phyloP scores from a whole-genome alignment of 2,329 filamentous ascomycete genomes.

The Aspergillus pseudotamarii region DNA sequence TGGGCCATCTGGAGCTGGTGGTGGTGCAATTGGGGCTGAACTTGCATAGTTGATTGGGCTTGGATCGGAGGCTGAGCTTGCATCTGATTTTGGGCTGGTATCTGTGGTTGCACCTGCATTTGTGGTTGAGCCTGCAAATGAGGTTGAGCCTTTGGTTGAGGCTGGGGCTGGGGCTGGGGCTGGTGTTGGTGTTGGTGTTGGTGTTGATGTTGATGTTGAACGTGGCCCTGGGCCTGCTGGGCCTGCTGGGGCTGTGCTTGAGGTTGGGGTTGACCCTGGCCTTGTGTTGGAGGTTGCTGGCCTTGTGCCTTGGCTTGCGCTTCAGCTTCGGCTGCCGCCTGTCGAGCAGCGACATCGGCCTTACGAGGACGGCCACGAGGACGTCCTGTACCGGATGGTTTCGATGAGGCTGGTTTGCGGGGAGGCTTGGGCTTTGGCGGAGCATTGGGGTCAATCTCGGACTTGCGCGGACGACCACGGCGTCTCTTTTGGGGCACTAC shows the following conservation, averaged over 20 bases:
- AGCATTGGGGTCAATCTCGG: slow-evolving; percentile 19
- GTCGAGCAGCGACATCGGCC: slow-evolving; percentile 33
- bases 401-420: slow-evolving; percentile 20
- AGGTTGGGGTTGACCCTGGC: slow-evolving; percentile 11
- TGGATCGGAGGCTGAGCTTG: not conserved
- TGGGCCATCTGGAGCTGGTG: not conserved
- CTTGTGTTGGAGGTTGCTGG: not conserved
- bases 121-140: slow-evolving; percentile 12
- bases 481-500: slow-evolving; percentile 25
- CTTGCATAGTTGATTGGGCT: slow-evolving; percentile 15
- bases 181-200: not conserved
- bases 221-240: not conserved
- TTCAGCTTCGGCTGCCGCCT: slow-evolving; percentile 18
- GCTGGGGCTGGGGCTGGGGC: not conserved
- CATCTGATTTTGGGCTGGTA: not conserved
- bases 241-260: slow-evolving; percentile 2
- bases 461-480: slow-evolving; percentile 29
- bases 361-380: slow-evolving; percentile 39
- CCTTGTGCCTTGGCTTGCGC: slow-evolving; percentile 9
- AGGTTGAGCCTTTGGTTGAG: slow-evolving; percentile 8
- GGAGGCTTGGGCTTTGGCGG: slow-evolving; percentile 27
- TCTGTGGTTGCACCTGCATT: slow-evolving; percentile 2
- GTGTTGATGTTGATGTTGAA: not conserved
- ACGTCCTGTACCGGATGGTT: slow-evolving; percentile 32
- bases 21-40: slow-evolving; percentile 14